Evolutionary conservation across 371 early-diverging fungal species (phyloP).

Genomic region (Apophysomyces sp.): DNA sequence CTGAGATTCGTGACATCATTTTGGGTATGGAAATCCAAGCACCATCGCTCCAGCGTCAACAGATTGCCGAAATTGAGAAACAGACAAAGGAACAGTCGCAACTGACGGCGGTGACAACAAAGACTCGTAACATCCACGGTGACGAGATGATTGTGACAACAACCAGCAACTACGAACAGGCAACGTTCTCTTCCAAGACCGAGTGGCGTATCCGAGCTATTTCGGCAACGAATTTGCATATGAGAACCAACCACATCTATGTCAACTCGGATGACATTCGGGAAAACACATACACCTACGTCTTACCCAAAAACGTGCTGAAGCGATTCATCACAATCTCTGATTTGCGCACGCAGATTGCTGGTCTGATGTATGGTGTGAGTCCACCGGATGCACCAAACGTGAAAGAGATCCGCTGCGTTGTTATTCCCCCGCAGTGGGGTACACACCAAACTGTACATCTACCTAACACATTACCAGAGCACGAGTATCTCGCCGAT

Average conservation of each 20-base stretch:
- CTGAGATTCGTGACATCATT: constrained; percentile 99
- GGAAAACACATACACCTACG: constrained; percentile 88
- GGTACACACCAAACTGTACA: constrained; percentile 94
- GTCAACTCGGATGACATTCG: constrained; percentile 94
- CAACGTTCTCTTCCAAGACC: constrained; percentile 96
- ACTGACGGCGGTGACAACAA: constrained; percentile 94
- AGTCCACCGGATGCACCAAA: constrained; percentile 91
- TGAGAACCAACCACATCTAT: constrained; percentile 96
- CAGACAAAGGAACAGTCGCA: constrained; percentile 91
- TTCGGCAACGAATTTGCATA: constrained; percentile 89
- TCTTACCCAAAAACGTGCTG: constrained; percentile 96
- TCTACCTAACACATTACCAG: constrained; percentile 85
- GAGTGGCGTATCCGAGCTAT: constrained; percentile 98
- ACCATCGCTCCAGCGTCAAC: constrained; percentile 95
- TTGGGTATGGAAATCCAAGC: constrained; percentile 99
- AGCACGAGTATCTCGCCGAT: constrained; percentile 87
- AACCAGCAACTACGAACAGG: constrained; percentile 95
- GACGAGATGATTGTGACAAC: constrained; percentile 98
- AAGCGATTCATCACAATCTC: constrained; percentile 94
- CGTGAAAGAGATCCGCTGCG: constrained; percentile 94
- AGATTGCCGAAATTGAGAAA: constrained; percentile 96
- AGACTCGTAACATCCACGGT: constrained; percentile 96
- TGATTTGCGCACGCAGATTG: constrained; percentile 94
- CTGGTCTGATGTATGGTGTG: constrained; percentile 94
- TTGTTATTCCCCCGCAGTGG: constrained; percentile 98